Percentiles rank a stretch among this genome's conserved stretches.
Conservation (phyloP, 306 rosid species). For the Quercus variabilis region DNA sequence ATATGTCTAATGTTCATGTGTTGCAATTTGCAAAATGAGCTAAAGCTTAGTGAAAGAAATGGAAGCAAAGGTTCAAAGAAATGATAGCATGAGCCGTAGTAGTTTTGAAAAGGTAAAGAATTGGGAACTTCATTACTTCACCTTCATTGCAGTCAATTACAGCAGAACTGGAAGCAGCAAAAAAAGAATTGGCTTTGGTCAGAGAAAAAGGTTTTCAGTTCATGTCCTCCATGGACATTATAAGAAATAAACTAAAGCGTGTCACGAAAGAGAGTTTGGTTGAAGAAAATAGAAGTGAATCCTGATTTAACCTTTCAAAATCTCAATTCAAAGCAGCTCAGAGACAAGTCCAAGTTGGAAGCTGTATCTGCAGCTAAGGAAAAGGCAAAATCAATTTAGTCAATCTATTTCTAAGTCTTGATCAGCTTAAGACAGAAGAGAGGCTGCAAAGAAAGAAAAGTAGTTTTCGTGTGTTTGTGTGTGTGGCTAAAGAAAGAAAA, state of each 20-base stretch:
- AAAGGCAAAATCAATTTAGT: slow-evolving; percentile 49
- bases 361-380: slow-evolving; percentile 57
- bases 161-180: slow-evolving; percentile 57
- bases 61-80: slow-evolving; percentile 38
- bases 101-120: slow-evolving; percentile 37
- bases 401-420: slow-evolving; percentile 53
- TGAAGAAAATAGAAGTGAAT: slow-evolving; percentile 49
- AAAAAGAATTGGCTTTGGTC: slow-evolving; percentile 54
- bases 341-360: slow-evolving; percentile 71
- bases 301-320: slow-evolving; percentile 41
- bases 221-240: slow-evolving; percentile 80
- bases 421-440: slow-evolving; percentile 52
- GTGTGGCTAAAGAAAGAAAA: slow-evolving; percentile 34
- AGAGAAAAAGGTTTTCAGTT: slow-evolving; percentile 73
- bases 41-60: slow-evolving; percentile 43
- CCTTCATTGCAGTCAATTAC: slow-evolving; percentile 30
- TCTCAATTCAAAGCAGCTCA: slow-evolving; percentile 62
- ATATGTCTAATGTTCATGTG: slow-evolving; percentile 59
- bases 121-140: slow-evolving; percentile 17
- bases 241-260: slow-evolving; percentile 66
- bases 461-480: not conserved
- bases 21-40: slow-evolving; percentile 44
- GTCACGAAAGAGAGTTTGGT: slow-evolving; percentile 34
- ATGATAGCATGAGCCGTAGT: slow-evolving; percentile 23
- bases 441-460: slow-evolving; percentile 52